A percentile compares a stretch with the other conserved stretches of the same genome.
Evolutionary conservation across 192 early-diverging fungal species (phyloP).

Genomic region (Dimargaris xerosporica): DNA sequence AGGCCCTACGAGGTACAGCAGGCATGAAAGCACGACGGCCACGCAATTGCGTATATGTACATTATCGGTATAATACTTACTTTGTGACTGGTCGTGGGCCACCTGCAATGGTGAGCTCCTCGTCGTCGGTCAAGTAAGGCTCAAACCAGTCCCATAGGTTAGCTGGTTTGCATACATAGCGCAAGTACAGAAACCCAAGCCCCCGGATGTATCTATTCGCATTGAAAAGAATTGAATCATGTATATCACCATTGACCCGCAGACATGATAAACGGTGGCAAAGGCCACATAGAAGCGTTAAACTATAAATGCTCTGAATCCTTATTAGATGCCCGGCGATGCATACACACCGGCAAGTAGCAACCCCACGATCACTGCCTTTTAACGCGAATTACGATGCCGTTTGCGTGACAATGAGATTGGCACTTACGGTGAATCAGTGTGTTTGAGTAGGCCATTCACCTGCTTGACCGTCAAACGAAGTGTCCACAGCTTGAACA

Average conservation of each 20-base stretch:
- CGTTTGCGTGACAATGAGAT: neutral
- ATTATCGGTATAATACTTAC: constrained; percentile 22
- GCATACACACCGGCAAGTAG: too few relatives aligned
- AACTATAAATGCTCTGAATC: too few relatives aligned
- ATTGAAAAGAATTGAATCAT: too few relatives aligned
- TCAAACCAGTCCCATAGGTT: constrained; percentile 69
- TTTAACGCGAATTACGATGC: neutral
- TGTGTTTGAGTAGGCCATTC: constrained; percentile 55
- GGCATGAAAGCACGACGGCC: neutral
- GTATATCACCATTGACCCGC: too few relatives aligned
- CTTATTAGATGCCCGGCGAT: too few relatives aligned
- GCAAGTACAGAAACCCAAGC: constrained; percentile 64
- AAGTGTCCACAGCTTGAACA: constrained; percentile 74
- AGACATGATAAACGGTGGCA: too few relatives aligned
- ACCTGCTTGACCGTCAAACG: constrained; percentile 59
- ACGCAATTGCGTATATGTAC: neutral
- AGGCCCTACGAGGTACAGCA: neutral
- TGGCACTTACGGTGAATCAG: constrained; percentile 53
- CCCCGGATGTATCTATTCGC: constrained; percentile 49
- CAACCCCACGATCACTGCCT: too few relatives aligned
- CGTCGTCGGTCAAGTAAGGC: constrained; percentile 62
- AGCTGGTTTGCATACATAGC: constrained; percentile 62
- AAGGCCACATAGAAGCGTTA: too few relatives aligned
- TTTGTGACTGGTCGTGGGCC: constrained; percentile 38
- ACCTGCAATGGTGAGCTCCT: constrained; percentile 43